phyloP scores from a whole-genome alignment of 129 eudicot genomes.

The Lonicera japonica region DNA sequence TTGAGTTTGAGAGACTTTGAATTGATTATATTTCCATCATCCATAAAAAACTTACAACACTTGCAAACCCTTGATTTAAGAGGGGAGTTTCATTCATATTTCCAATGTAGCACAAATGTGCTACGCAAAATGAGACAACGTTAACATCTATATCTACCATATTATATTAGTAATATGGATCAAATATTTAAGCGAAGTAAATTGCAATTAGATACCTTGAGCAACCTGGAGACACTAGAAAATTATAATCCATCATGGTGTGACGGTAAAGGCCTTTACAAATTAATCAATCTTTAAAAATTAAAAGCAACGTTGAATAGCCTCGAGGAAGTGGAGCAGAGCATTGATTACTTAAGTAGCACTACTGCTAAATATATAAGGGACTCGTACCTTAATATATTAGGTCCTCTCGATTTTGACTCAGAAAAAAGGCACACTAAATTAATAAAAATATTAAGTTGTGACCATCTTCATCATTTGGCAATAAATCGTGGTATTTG shows the following conservation, averaged over 20 bases:
- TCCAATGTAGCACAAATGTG: background rate
- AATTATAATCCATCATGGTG: conserved; percentile 19
- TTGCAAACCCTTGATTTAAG: conserved; percentile 11
- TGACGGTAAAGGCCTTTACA: conserved; percentile 10
- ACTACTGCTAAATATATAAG: background rate
- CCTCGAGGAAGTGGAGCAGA: conserved; percentile 1
- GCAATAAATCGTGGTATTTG: conserved; percentile 3
- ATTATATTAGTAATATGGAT: background rate
- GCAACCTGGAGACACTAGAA: conserved; percentile 20
- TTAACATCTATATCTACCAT: conserved; percentile 20
- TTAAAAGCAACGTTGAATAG: background rate
- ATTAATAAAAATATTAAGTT: conserved; percentile 5
- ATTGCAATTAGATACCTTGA: conserved; percentile 12
- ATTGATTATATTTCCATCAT: background rate
- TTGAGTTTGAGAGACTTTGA: background rate
- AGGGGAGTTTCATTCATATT: background rate
- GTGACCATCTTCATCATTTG: conserved; percentile 15
- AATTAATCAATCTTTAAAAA: conserved; percentile 20
- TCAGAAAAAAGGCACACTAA: conserved; percentile 2
- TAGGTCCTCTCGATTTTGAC: background rate
- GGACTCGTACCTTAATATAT: conserved; percentile 10
- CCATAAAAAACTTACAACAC: background rate
- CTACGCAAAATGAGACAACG: background rate
- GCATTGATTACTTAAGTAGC: background rate
- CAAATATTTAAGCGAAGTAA: background rate